Conservation (phyloP, 345 rosid species). For the Mangifera indica region DNA sequence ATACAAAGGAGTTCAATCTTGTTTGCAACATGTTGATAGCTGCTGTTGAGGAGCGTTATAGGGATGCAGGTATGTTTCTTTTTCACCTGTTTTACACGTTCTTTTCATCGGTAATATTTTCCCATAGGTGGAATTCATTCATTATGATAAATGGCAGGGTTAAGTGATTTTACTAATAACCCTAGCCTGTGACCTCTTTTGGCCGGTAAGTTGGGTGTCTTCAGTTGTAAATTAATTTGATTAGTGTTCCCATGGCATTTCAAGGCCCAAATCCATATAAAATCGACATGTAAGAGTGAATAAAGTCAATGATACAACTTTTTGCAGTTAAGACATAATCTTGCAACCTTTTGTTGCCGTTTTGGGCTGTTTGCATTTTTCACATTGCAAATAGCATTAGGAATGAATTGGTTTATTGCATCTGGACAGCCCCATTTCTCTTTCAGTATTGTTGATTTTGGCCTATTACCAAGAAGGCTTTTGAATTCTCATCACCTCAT, state of each 20-base stretch:
- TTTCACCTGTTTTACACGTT: background rate
- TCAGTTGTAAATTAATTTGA: background rate
- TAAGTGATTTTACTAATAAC: background rate
- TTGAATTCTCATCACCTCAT: no score
- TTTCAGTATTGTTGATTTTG: background rate
- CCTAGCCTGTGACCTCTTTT: constrained; percentile 2
- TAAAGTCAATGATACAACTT: no score
- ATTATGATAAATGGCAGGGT: background rate
- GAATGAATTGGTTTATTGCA: background rate
- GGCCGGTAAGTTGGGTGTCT: background rate
- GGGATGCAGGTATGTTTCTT: constrained; percentile 70
- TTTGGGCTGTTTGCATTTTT: background rate
- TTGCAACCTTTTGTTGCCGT: background rate
- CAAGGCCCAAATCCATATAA: background rate
- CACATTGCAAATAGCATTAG: background rate
- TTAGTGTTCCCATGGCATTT: background rate
- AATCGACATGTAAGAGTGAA: background rate
- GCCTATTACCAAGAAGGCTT: background rate
- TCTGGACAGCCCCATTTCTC: background rate
- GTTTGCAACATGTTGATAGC: constrained; percentile 77
- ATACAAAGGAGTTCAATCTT: constrained; percentile 79
- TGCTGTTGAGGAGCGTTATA: constrained; percentile 81
- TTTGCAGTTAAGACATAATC: constrained; percentile 2
- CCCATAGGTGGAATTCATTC: background rate
- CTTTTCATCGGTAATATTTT: background rate